These are phyloP conservation scores for Coemansia sp. DNA, from an alignment of 192 early-diverging fungal genomes.

Conservation along the genomic window DNA sequence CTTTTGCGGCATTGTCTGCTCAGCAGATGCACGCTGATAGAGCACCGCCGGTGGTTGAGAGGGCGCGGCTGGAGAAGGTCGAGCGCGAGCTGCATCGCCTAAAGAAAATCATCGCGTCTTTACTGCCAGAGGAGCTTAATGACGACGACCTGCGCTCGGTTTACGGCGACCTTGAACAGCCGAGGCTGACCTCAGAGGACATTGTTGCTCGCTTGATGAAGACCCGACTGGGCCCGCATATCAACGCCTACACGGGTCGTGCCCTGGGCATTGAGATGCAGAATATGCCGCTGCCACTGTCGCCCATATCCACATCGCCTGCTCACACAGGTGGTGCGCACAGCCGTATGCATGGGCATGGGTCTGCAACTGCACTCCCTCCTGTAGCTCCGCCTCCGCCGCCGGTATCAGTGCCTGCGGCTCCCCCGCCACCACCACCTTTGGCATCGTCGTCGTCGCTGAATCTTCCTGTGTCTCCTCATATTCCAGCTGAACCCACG, in stretches of 20 bases:
- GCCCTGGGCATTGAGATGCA: background rate
- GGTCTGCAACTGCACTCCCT: background rate
- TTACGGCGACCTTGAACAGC: constrained; percentile 39
- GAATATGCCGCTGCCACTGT: constrained; percentile 12
- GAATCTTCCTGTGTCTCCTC: constrained; percentile 2
- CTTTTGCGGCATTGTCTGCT: background rate
- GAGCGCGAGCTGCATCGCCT: constrained; percentile 46
- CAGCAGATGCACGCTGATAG: background rate
- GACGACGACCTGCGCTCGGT: constrained; percentile 50
- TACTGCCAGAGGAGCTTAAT: constrained; percentile 42
- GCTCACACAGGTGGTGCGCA: background rate
- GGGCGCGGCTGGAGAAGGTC: constrained; percentile 37
- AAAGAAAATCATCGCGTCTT: constrained; percentile 46
- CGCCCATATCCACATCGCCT: constrained; percentile 12
- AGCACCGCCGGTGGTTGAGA: constrained; percentile 23
- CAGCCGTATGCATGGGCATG: background rate
- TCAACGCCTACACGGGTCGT: constrained; percentile 8
- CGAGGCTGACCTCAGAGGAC: constrained; percentile 25
- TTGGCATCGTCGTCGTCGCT: background rate
- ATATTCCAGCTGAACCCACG: background rate
- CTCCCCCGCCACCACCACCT: background rate
- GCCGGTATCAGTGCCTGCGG: background rate
- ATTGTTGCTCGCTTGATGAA: constrained; percentile 29
- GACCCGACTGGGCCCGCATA: constrained; percentile 18
- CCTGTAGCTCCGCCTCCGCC: constrained; percentile 21